Evolutionary conservation across 2,329 filamentous ascomycete species (phyloP), one percentile per base, ranked within the genome.

Genomic region (Ceratocystis alfenasii): DNA sequence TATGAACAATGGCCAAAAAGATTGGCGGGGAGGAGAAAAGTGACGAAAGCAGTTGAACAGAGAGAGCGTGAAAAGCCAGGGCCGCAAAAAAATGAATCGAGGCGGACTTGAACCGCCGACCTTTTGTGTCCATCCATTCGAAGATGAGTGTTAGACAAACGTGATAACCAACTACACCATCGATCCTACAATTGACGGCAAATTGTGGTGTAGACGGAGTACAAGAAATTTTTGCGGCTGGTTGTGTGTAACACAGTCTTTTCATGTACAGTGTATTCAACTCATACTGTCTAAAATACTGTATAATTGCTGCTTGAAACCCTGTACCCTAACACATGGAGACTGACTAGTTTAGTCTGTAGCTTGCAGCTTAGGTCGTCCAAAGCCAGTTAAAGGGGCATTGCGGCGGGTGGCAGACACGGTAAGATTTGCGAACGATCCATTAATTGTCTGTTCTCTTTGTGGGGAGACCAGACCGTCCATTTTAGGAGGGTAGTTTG

Each of bases 111-210:
- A 36, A 36, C 33, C 33, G 33, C 33, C 33, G 33, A 36, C 33
- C 33, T 36, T 36, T 36, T 36, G 33, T 36, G 33, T 36, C 33
- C 33, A 36, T 30, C 6, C 6, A 7, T 30, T 6, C 30, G 6
- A 30, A 30, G 30, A 30, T 30, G 28, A 30, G 28, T 36, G 33
- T 36, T 36, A 36, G 33, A 36, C 33, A 36, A 36, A 36, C 33
- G 33, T 36, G 33, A 36, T 36, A 36, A 36, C 33, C 60, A 62
- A 48, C 60, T 62, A 62, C 60, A 62, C 60, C 60, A 62, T 62
- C 60, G 60, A 62, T 62, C 60, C 60, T 44, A 3, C n/a, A 30
- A n/a, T 62, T 62, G 20, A 5, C 46, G 41, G 2, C 1, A 12
- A 22, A 55, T 2, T 2, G 0, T 3, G 5, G n/a, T 22, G 2